Conservation (phyloP, 169 alveolate genomes). For the Theileria orientalis region DNA sequence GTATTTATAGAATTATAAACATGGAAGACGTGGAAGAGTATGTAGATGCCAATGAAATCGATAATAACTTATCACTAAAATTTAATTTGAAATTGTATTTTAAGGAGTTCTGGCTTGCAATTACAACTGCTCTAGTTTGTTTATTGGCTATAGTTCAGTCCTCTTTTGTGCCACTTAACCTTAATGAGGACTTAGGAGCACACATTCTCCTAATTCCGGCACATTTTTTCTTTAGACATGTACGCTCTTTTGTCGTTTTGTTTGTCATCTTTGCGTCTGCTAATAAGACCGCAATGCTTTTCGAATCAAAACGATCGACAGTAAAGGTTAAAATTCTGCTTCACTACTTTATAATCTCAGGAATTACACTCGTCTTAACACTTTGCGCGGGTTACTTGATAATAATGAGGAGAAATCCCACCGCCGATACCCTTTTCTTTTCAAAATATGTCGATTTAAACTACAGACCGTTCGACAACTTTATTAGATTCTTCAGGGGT, state of each 20-base stretch:
- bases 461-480: constrained; percentile 15
- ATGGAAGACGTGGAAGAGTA: constrained; percentile 27
- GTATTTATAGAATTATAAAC: too few species aligned
- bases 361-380: not conserved
- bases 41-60: constrained; percentile 16
- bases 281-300: not conserved
- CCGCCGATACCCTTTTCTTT: not conserved
- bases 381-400: constrained; percentile 5
- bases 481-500: constrained; percentile 18
- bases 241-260: constrained; percentile 22
- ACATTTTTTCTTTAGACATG: constrained; percentile 19
- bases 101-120: constrained; percentile 35
- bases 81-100: constrained; percentile 1
- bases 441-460: not conserved
- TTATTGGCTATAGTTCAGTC: constrained; percentile 16
- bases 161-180: not conserved
- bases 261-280: constrained; percentile 12
- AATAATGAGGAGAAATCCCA: constrained; percentile 8
- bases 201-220: constrained; percentile 16
- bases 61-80: not conserved
- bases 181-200: constrained; percentile 7
- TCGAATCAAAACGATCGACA: constrained; percentile 17
- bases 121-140: not conserved
- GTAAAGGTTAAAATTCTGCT: constrained; percentile 13
- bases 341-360: constrained; percentile 4